Percentiles rank a stretch among this genome's conserved stretches.
Evolutionary conservation across 148 eudicot species (phyloP).

Genomic region (Camellia sinensis): DNA sequence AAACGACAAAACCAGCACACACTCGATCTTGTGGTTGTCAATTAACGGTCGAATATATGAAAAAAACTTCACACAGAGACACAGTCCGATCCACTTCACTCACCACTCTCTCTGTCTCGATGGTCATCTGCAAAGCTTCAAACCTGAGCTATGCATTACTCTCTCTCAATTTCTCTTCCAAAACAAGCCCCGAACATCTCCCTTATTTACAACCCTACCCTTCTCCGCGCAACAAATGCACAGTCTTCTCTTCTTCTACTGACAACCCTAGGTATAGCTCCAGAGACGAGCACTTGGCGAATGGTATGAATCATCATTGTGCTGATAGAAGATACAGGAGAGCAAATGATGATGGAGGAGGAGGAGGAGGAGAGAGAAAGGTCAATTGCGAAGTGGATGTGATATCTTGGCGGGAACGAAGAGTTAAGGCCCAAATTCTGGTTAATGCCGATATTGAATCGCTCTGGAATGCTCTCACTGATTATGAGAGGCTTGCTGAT

Average conservation of each 20-base stretch:
- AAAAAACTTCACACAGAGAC: too few relatives aligned
- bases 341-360: conserved; percentile 1
- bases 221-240: neutral
- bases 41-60: too few relatives aligned
- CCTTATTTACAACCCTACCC: conserved; percentile 4
- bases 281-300: conserved; percentile 5
- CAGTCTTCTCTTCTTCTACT: conserved; percentile 12
- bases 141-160: conserved; percentile 4
- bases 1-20: too few relatives aligned
- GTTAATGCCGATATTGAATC: conserved; percentile 76
- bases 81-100: too few relatives aligned
- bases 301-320: neutral
- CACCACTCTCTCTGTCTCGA: conserved; percentile 16
- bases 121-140: conserved; percentile 17
- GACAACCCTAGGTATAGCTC: conserved; percentile 24
- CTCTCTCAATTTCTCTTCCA: conserved; percentile 23
- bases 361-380: conserved; percentile 41
- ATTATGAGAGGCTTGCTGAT: conserved; percentile 94
- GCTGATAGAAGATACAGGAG: neutral
- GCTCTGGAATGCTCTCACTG: conserved; percentile 89
- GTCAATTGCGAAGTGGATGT: conserved; percentile 87
- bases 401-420: conserved; percentile 88
- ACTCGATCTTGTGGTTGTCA: too few relatives aligned
- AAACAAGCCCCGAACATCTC: conserved; percentile 19
- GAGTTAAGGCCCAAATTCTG: conserved; percentile 58